Conservation (phyloP, 768 basidiomycete species). For the Boletus subcaerulescens region DNA sequence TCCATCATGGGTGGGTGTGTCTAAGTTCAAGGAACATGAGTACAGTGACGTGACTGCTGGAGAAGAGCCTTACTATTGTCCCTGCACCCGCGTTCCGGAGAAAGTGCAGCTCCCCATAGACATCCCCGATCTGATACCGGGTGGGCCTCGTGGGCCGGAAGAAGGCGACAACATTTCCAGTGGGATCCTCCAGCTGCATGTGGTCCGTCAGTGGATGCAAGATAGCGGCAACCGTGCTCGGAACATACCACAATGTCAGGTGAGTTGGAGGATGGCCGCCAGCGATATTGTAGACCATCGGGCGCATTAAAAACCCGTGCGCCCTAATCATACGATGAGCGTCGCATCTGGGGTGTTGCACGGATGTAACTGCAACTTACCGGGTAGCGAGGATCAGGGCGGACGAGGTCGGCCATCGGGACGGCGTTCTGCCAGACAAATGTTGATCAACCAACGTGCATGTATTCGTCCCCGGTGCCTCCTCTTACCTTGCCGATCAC, state of each 20-base stretch:
- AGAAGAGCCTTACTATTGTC: slow-evolving; percentile 58
- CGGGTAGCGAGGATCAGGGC: slow-evolving; percentile 58
- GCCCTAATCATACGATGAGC: slow-evolving; percentile 40
- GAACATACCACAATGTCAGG: slow-evolving; percentile 58
- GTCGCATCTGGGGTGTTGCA: slow-evolving; percentile 7
- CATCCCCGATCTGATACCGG: slow-evolving; percentile 83
- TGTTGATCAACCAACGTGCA: slow-evolving; percentile 25
- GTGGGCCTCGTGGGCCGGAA: slow-evolving; percentile 75
- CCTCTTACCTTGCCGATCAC: slow-evolving; percentile 74
- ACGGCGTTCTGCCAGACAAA: slow-evolving; percentile 56
- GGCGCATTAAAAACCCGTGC: slow-evolving; percentile 76
- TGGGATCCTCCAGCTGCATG: slow-evolving; percentile 67
- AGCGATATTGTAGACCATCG: slow-evolving; percentile 76
- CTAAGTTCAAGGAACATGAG: slow-evolving; percentile 39
- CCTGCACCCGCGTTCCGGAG: slow-evolving; percentile 75
- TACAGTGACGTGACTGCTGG: slow-evolving; percentile 14
- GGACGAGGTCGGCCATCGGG: slow-evolving; percentile 82
- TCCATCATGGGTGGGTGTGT: slow-evolving; percentile 91
- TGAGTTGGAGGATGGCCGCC: slow-evolving; percentile 63
- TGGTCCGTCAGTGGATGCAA: slow-evolving; percentile 6
- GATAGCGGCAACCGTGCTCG: slow-evolving; percentile 5
- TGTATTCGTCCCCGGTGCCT: slow-evolving; percentile 6
- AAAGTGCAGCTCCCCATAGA: slow-evolving; percentile 83
- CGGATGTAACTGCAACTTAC: slow-evolving; percentile 39
- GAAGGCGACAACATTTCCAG: slow-evolving; percentile 69